These are phyloP conservation scores for Primulina tabacum DNA, from an alignment of 257 asterid species.

Conservation along the genomic window DNA sequence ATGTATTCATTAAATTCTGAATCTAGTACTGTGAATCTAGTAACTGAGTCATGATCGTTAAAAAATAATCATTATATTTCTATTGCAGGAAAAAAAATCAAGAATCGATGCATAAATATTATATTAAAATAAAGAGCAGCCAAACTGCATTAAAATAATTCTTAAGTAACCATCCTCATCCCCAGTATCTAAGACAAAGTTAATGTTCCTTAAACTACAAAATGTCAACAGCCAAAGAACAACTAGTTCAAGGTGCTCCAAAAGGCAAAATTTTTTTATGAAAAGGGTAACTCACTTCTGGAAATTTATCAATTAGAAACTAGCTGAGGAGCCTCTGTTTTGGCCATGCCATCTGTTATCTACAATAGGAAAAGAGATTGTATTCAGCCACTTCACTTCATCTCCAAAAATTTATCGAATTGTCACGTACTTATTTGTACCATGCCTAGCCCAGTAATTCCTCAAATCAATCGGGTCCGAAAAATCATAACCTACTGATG, in stretches of 20 bases:
- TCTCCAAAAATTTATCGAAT: slow-evolving; percentile 46
- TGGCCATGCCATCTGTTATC: slow-evolving; percentile 42
- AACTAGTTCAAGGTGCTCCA: slow-evolving; percentile 31
- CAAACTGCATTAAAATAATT: slow-evolving; percentile 25
- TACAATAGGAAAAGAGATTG: slow-evolving; percentile 50
- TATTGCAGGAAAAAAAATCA: background rate
- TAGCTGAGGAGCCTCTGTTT: slow-evolving; percentile 48
- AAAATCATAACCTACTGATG: slow-evolving; percentile 67
- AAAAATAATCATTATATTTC: background rate
- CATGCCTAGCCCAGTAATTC: slow-evolving; percentile 92
- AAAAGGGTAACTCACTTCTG: slow-evolving; percentile 27
- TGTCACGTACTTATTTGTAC: slow-evolving; percentile 88
- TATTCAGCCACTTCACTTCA: slow-evolving; percentile 28
- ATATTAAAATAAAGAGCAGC: slow-evolving; percentile 18
- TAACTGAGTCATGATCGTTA: no score
- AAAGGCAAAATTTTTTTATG: slow-evolving; percentile 23
- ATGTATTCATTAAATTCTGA: background rate
- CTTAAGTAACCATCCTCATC: slow-evolving; percentile 31
- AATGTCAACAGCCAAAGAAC: slow-evolving; percentile 29
- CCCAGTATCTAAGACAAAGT: slow-evolving; percentile 32
- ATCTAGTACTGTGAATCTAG: slow-evolving; percentile 12
- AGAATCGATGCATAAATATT: slow-evolving; percentile 6
- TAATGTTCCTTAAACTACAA: slow-evolving; percentile 39
- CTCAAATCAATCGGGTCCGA: slow-evolving; percentile 69
- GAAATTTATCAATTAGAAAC: slow-evolving; percentile 46